Evolutionary conservation across 352 stramenopile species (phyloP).

Genomic region (Pythium monospermum): DNA sequence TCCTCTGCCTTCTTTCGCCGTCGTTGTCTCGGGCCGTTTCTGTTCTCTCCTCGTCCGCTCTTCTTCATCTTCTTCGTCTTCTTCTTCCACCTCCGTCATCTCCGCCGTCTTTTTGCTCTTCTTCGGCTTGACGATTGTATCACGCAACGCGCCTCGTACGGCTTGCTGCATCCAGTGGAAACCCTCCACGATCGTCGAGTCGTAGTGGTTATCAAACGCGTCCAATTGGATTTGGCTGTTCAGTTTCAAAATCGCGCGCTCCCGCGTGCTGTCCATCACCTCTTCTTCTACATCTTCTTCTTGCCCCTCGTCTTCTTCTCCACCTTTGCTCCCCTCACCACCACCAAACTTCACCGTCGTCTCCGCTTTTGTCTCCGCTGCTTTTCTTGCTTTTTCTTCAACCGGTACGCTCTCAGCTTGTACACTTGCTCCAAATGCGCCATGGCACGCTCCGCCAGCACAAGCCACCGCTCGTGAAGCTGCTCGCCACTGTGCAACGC

Average conservation of each 20-base stretch:
- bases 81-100: too few relatives aligned
- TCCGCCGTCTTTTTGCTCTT: too few relatives aligned
- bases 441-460: slow-evolving; percentile 44
- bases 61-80: too few relatives aligned
- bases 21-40: too few relatives aligned
- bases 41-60: too few relatives aligned
- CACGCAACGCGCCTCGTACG: slow-evolving; percentile 43
- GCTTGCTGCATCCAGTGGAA: slow-evolving; percentile 42
- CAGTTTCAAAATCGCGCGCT: slow-evolving; percentile 53
- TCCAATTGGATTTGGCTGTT: slow-evolving; percentile 47
- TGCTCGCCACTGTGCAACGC: slow-evolving; percentile 45
- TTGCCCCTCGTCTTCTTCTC: too few relatives aligned
- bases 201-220: slow-evolving; percentile 55
- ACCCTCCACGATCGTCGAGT: slow-evolving; percentile 53
- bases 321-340: too few relatives aligned
- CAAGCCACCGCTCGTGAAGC: slow-evolving; percentile 48
- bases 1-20: too few relatives aligned
- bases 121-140: too few relatives aligned
- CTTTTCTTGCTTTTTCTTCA: slow-evolving; percentile 40
- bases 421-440: slow-evolving; percentile 55
- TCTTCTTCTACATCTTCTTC: too few relatives aligned
- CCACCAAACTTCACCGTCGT: neutral
- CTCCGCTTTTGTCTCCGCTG: slow-evolving; percentile 1
- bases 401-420: slow-evolving; percentile 44
- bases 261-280: slow-evolving; percentile 32